Conservation (phyloP, 768 basidiomycete species). For the Tylopilus sp. region DNA sequence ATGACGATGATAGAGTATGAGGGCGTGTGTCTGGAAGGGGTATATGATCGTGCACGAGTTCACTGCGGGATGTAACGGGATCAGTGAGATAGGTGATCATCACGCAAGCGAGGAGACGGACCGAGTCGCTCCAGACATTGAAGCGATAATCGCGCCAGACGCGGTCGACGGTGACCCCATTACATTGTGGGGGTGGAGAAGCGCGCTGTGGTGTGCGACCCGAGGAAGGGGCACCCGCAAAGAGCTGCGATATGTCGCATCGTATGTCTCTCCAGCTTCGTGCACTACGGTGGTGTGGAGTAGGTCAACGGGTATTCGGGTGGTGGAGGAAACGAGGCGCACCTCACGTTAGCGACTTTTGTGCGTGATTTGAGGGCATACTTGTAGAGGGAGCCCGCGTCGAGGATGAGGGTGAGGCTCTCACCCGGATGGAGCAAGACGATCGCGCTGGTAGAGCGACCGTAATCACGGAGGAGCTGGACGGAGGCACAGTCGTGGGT, state of each 20-base stretch:
- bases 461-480: conserved; percentile 64
- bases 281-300: conserved; percentile 39
- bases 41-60: conserved; percentile 21
- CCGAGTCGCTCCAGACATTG: conserved; percentile 57
- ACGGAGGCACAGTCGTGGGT: conserved; percentile 61
- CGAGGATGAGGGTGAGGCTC: conserved; percentile 61
- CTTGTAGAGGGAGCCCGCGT: conserved; percentile 64
- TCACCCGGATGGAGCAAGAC: conserved; percentile 61
- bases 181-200: conserved; percentile 36
- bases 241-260: conserved; percentile 60
- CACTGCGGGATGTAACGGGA: conserved; percentile 16
- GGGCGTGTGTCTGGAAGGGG: conserved; percentile 17
- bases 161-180: conserved; percentile 61
- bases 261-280: conserved; percentile 63
- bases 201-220: conserved; percentile 30
- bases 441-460: conserved; percentile 48
- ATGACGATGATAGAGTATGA: conserved; percentile 29
- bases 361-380: conserved; percentile 65
- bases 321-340: conserved; percentile 23
- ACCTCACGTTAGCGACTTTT: conserved; percentile 71
- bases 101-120: conserved; percentile 8
- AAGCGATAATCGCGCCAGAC: conserved; percentile 66
- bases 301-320: conserved; percentile 1
- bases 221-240: conserved; percentile 37
- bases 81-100: conserved; percentile 1